A percentile compares a stretch with the other conserved stretches of the same genome.
Conservation (phyloP, 495 filamentous ascomycete species). For the Neurospora terricola region DNA sequence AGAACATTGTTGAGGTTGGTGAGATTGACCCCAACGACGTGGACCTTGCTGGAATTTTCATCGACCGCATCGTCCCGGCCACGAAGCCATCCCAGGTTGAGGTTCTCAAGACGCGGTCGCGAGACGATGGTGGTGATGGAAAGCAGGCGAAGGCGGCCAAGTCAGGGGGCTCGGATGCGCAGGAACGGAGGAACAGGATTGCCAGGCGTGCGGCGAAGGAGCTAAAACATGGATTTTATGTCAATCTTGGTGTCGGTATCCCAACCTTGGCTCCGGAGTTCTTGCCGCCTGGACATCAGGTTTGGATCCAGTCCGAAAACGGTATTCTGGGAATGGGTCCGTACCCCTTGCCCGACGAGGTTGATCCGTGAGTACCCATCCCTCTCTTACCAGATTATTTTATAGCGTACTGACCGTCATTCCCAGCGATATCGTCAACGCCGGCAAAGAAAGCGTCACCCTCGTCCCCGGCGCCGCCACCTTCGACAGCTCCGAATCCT, state of each 20-base stretch:
- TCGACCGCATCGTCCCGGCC: slow-evolving; percentile 52
- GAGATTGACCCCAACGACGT: slow-evolving; percentile 48
- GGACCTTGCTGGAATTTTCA: slow-evolving; percentile 53
- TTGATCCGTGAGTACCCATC: slow-evolving; percentile 35
- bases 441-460: slow-evolving; percentile 53
- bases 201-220: slow-evolving; percentile 51
- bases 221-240: slow-evolving; percentile 54
- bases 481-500: slow-evolving; percentile 50
- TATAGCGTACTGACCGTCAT: not conserved
- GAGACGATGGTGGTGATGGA: slow-evolving; percentile 13
- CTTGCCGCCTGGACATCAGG: slow-evolving; percentile 36
- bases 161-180: slow-evolving; percentile 17
- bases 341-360: slow-evolving; percentile 42
- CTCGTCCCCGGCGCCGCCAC: slow-evolving; percentile 44
- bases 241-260: slow-evolving; percentile 58
- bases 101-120: slow-evolving; percentile 37
- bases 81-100: slow-evolving; percentile 46
- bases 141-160: slow-evolving; percentile 5
- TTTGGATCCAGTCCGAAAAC: slow-evolving; percentile 54
- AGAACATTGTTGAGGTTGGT: slow-evolving; percentile 53
- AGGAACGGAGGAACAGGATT: slow-evolving; percentile 43
- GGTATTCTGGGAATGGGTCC: slow-evolving; percentile 53
- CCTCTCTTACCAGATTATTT: not conserved
- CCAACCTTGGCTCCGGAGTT: slow-evolving; percentile 52
- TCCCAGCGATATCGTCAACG: slow-evolving; percentile 45